Conservation (phyloP, 208 protist species). For the Porcisia deanei region DNA sequence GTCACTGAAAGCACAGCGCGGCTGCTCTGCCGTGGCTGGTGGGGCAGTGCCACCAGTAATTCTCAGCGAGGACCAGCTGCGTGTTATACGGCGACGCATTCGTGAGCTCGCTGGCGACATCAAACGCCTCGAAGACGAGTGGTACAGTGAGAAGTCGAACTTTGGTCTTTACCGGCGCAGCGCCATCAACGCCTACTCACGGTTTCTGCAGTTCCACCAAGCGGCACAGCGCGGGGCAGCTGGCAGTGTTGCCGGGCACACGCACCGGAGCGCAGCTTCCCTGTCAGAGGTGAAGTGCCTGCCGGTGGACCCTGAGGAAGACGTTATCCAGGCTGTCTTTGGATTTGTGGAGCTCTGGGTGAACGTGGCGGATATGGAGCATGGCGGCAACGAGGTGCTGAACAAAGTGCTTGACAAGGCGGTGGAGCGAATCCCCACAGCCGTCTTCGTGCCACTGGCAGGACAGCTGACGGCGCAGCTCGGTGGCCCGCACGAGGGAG, state of each 20-base stretch:
- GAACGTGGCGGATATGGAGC: constrained; percentile 20
- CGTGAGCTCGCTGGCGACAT: constrained; percentile 52
- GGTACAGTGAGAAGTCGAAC: constrained; percentile 34
- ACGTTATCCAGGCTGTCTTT: constrained; percentile 73
- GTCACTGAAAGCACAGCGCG: not conserved
- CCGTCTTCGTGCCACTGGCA: constrained; percentile 66
- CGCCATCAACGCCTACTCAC: constrained; percentile 73
- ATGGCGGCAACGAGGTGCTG: constrained; percentile 19
- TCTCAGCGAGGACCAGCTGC: constrained; percentile 45
- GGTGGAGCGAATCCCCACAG: constrained; percentile 47
- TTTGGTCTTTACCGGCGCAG: constrained; percentile 79
- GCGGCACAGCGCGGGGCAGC: not conserved
- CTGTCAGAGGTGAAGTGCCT: constrained; percentile 12
- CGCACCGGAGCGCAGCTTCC: not conserved
- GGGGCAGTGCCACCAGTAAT: not conserved
- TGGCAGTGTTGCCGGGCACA: not conserved
- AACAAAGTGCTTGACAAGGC: constrained; percentile 50
- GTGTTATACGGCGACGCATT: constrained; percentile 52
- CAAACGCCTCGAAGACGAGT: constrained; percentile 54
- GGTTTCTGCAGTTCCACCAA: constrained; percentile 53
- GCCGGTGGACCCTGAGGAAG: constrained; percentile 24
- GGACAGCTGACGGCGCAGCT: constrained; percentile 77
- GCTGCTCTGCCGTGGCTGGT: not conserved
- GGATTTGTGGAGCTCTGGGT: constrained; percentile 82
- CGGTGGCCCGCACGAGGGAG: constrained; percentile 14